Evolutionary conservation across 352 stramenopile species (phyloP), one percentile per base, ranked within the genome.

Genomic region (Synura sp.): DNA sequence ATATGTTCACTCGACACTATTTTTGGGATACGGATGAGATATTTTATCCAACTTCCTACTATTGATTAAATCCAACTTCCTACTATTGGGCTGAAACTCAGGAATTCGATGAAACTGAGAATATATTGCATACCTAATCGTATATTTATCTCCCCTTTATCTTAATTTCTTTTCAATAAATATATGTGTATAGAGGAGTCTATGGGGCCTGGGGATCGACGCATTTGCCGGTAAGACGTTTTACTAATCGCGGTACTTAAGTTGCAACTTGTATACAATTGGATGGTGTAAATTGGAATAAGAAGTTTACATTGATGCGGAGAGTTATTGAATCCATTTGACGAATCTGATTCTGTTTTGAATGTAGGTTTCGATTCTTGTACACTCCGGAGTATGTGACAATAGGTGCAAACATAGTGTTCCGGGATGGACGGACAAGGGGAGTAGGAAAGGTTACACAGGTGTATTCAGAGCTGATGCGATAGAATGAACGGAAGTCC

Each of bases 371-470:
- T 63, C 9, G 33, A 31, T 76, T 76, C 19, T 33, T 76, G 27
- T 76, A 76, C 19, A 17, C 9, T 17, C 67, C 67, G 9, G 67
- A 76, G 19, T 76, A 49, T 76, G 9, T 76, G 9, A 17, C 9
- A 17, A 42, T 44, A 17, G 67, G 67, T 17, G 44, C 9, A 17
- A 53, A 59, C 49, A 76, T 76, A 32, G 27, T 76, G 17, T 76
- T 76, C 9, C 33, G 67, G 53, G 67, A 76, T 17, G 67, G 67
- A 17, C 31, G 67, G 17, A 76, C 67, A 57, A 76, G 53, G 63
- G 67, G 67, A 55, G 17, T 71, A 17, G 67, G 67, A 17, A 76
- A 33, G 17, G 44, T 76, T 19, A 44, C 19, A 33, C 7, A 69
- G 17, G 19, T 7, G 19, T 49, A 44, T n/a, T n/a, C n/a, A n/a